Conservation (phyloP, 225 moss, liverwort and hornwort species). For the Marchantia polymorpha region DNA sequence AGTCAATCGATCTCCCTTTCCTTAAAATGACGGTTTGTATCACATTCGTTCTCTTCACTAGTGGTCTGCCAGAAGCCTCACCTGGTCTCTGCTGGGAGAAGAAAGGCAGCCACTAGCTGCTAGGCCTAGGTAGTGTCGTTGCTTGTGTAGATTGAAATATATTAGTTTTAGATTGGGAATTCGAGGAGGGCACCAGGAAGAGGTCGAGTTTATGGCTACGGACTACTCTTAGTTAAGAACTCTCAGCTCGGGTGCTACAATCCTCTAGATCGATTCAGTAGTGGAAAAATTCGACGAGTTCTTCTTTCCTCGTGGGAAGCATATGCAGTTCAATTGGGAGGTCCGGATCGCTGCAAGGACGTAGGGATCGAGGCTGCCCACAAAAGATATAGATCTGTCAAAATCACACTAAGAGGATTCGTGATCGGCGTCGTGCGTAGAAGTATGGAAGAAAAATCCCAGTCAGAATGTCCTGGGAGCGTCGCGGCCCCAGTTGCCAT, state of each 20-base stretch:
- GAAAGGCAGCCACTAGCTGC: neutral
- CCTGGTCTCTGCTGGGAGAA: slow-evolving; percentile 14
- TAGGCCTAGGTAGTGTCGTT: neutral
- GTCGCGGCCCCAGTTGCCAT: neutral
- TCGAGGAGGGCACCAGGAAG: neutral
- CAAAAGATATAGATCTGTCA: neutral
- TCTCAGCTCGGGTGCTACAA: neutral
- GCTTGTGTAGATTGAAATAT: neutral
- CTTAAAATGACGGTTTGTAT: neutral
- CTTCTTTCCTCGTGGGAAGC: neutral
- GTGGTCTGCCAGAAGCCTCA: slow-evolving; percentile 2
- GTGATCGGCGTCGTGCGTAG: neutral
- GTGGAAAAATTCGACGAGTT: neutral
- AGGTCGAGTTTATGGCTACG: neutral
- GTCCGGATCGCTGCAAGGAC: neutral
- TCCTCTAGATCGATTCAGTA: neutral
- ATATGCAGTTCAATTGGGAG: neutral
- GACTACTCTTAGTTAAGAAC: neutral
- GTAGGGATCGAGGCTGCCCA: neutral
- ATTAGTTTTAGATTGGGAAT: neutral
- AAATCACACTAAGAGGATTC: neutral
- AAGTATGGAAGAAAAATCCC: slow-evolving; percentile 5
- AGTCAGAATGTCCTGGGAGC: neutral
- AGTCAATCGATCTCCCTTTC: neutral
- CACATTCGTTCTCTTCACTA: neutral